These are phyloP conservation scores for Annulohypoxylon moriforme DNA, from an alignment of 495 filamentous ascomycete species.

Conservation along the genomic window DNA sequence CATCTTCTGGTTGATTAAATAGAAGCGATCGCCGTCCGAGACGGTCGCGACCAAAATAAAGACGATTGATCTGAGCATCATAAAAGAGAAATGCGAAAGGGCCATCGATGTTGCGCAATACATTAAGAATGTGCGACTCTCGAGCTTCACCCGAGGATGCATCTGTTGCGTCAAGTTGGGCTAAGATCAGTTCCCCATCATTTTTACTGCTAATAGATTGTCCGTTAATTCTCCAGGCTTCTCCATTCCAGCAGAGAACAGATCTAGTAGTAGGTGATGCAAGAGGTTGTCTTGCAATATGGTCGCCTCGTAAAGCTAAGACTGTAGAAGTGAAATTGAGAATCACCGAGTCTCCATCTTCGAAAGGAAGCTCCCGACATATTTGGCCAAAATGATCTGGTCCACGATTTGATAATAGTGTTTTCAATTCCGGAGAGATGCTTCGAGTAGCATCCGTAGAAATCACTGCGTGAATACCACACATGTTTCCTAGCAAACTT, in stretches of 20 bases:
- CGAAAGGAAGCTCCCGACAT: constrained; percentile 42
- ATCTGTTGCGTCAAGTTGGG: constrained; percentile 66
- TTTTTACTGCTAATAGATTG: constrained; percentile 69
- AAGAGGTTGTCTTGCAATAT: constrained; percentile 79
- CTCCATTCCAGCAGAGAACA: constrained; percentile 97
- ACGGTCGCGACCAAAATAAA: constrained; percentile 88
- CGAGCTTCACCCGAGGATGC: constrained; percentile 37
- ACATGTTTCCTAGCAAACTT: constrained; percentile 50
- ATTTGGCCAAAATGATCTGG: constrained; percentile 63
- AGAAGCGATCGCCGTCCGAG: constrained; percentile 88
- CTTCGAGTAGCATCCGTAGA: constrained; percentile 36
- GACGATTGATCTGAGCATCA: constrained; percentile 65
- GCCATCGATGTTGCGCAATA: constrained; percentile 75
- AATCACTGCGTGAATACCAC: constrained; percentile 59
- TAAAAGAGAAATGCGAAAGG: constrained; percentile 94
- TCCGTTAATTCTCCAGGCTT: constrained; percentile 83
- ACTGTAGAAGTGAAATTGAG: constrained; percentile 85
- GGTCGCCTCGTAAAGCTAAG: constrained; percentile 81
- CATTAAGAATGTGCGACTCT: constrained; percentile 59
- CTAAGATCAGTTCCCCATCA: constrained; percentile 79
- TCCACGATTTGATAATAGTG: constrained; percentile 57
- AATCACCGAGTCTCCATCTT: constrained; percentile 42
- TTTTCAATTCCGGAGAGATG: constrained; percentile 47
- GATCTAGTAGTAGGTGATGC: constrained; percentile 69
- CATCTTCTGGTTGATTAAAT: constrained; percentile 54